These are phyloP conservation scores for Exobasidium cylindrosporum DNA, from an alignment of 1,284 basidiomycete species.

Conservation along the genomic window DNA sequence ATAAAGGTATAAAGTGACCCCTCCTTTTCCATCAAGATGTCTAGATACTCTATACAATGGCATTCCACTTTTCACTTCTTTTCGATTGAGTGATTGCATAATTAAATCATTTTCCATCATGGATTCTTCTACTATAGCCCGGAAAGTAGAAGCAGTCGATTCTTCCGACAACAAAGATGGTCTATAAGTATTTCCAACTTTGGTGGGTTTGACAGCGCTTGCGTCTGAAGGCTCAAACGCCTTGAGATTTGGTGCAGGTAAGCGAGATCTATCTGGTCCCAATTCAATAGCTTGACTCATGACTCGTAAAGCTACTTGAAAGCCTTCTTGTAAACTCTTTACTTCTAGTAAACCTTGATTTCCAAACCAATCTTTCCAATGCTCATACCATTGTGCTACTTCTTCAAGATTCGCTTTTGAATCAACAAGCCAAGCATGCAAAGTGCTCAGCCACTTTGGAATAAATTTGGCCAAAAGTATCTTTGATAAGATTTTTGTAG, in stretches of 20 bases:
- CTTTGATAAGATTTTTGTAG: constrained; percentile 53
- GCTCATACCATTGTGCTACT: constrained; percentile 79
- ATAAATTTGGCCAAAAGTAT: constrained; percentile 78
- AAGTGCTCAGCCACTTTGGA: constrained; percentile 88
- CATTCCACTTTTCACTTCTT: constrained; percentile 77
- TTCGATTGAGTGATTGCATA: constrained; percentile 78
- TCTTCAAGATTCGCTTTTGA: constrained; percentile 79
- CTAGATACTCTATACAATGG: constrained; percentile 74
- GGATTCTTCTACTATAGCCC: constrained; percentile 81
- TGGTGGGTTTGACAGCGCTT: background rate
- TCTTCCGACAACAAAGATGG: constrained; percentile 19
- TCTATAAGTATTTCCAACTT: constrained; percentile 11
- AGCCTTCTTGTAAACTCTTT: constrained; percentile 69
- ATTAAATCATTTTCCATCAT: constrained; percentile 79
- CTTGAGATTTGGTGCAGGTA: constrained; percentile 59
- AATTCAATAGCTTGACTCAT: constrained; percentile 89
- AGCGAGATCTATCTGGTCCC: constrained; percentile 39
- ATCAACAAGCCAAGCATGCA: constrained; percentile 85
- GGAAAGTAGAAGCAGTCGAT: constrained; percentile 65
- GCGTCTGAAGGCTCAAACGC: constrained; percentile 57
- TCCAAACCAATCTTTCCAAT: constrained; percentile 80
- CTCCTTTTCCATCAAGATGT: constrained; percentile 75
- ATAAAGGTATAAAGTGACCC: constrained; percentile 75
- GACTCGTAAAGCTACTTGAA: constrained; percentile 77
- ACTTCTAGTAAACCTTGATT: constrained; percentile 60